A percentile compares a stretch with the other conserved stretches of the same genome.
These are phyloP conservation scores for Cladochytrium replicatum DNA, from an alignment of 192 early-diverging fungal genomes.

Conservation along the genomic window DNA sequence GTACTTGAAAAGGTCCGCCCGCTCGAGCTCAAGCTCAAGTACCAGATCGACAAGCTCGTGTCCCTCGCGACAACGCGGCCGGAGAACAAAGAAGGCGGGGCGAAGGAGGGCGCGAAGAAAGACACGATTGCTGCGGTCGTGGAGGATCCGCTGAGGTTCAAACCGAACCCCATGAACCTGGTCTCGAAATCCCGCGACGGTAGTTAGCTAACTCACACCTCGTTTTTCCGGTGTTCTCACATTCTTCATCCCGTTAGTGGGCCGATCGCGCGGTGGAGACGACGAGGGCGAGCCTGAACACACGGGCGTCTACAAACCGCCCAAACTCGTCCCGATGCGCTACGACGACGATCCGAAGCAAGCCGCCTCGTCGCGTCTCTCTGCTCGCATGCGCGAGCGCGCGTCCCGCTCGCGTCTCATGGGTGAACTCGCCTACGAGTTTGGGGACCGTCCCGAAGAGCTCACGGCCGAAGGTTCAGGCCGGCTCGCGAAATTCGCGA, in stretches of 20 bases:
- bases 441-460: constrained; percentile 79
- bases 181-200: constrained; percentile 29
- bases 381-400: constrained; percentile 51
- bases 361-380: constrained; percentile 51
- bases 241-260: too few relatives aligned
- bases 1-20: constrained; percentile 92
- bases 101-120: constrained; percentile 10
- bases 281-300: constrained; percentile 29
- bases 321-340: constrained; percentile 72
- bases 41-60: constrained; percentile 94
- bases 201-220: too few relatives aligned
- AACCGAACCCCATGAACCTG: constrained; percentile 72
- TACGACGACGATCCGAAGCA: constrained; percentile 62
- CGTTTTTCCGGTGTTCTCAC: too few relatives aligned
- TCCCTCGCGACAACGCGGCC: constrained; percentile 32
- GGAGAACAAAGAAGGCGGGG: constrained; percentile 6
- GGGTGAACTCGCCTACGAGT: constrained; percentile 70
- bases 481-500: constrained; percentile 48
- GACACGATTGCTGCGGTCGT: constrained; percentile 4
- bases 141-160: constrained; percentile 74
- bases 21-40: constrained; percentile 86
- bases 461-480: constrained; percentile 59
- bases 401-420: constrained; percentile 75
- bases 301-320: constrained; percentile 72
- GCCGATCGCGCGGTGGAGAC: too few relatives aligned